Conservation (phyloP, 1,284 basidiomycete genomes). For the Leccinum griseonigrum region DNA sequence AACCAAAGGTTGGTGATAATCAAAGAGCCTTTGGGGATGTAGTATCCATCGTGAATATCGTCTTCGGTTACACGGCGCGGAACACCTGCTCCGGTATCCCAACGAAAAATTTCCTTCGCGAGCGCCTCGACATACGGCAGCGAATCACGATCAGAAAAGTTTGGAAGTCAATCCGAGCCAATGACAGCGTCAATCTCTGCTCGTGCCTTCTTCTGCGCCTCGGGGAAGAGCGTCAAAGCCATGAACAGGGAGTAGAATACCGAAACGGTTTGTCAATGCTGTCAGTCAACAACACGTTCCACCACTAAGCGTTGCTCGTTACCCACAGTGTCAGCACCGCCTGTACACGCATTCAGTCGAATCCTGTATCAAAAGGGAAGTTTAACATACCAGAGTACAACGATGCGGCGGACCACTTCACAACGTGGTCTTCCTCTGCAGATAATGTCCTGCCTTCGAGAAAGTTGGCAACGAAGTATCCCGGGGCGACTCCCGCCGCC, state of each 20-base stretch:
- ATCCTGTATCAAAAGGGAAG: background rate
- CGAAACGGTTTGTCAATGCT: conserved; percentile 38
- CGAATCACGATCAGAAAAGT: conserved; percentile 53
- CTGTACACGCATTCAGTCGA: conserved; percentile 18
- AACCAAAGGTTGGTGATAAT: conserved; percentile 40
- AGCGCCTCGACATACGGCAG: conserved; percentile 63
- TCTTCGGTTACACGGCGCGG: conserved; percentile 54
- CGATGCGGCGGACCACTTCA: conserved; percentile 62
- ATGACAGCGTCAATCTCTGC: conserved; percentile 62
- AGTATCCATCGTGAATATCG: conserved; percentile 41
- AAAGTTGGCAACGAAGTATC: conserved; percentile 51
- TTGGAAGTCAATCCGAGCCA: conserved; percentile 58
- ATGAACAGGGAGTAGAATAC: conserved; percentile 39
- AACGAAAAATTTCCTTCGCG: conserved; percentile 60
- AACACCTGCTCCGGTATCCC: conserved; percentile 44
- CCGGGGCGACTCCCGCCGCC: conserved; percentile 49
- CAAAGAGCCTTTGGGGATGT: conserved; percentile 39
- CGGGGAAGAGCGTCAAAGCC: conserved; percentile 40
- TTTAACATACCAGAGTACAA: conserved; percentile 49
- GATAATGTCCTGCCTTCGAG: conserved; percentile 46
- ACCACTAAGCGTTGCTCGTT: background rate
- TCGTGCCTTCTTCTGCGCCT: conserved; percentile 46
- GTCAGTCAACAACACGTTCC: conserved; percentile 26
- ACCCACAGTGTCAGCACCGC: conserved; percentile 47
- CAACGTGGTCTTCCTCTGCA: conserved; percentile 48